phyloP scores from a whole-genome alignment of 768 basidiomycete genomes.

The Flagelloscypha sp. region DNA sequence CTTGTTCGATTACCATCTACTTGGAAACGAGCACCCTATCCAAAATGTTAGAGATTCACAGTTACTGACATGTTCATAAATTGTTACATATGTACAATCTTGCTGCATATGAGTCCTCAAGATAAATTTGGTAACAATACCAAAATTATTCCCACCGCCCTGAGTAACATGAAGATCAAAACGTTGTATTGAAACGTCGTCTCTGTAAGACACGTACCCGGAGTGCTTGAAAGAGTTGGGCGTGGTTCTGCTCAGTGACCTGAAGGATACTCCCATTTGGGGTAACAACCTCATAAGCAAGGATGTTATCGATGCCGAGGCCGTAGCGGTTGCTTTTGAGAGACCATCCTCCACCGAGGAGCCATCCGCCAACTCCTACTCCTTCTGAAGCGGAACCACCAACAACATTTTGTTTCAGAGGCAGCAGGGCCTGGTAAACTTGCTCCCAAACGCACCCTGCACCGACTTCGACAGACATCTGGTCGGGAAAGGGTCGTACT shows the following conservation, averaged over 20 bases:
- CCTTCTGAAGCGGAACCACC: constrained; percentile 47
- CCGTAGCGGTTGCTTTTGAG: constrained; percentile 57
- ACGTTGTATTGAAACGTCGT: no score
- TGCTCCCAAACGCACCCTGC: constrained; percentile 22
- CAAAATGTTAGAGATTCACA: neutral
- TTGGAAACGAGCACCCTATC: constrained; percentile 48
- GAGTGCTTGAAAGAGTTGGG: constrained; percentile 36
- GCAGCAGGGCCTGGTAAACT: constrained; percentile 41
- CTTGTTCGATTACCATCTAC: constrained; percentile 14
- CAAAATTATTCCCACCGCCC: constrained; percentile 33
- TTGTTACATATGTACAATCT: neutral
- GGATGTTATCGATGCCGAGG: constrained; percentile 47
- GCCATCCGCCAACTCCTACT: constrained; percentile 52
- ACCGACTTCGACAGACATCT: constrained; percentile 16
- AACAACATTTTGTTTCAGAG: constrained; percentile 43
- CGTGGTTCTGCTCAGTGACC: constrained; percentile 23
- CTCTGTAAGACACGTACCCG: constrained; percentile 21
- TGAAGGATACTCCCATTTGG: constrained; percentile 38
- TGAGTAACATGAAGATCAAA: no score
- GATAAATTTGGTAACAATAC: constrained; percentile 17
- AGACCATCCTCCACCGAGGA: constrained; percentile 59
- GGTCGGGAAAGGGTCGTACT: no score
- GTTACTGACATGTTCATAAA: constrained; percentile 1
- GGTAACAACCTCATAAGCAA: constrained; percentile 48
- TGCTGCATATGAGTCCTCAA: constrained; percentile 13